Conservation (phyloP, 805 yeast genomes). For the Candida qinlingensis region DNA sequence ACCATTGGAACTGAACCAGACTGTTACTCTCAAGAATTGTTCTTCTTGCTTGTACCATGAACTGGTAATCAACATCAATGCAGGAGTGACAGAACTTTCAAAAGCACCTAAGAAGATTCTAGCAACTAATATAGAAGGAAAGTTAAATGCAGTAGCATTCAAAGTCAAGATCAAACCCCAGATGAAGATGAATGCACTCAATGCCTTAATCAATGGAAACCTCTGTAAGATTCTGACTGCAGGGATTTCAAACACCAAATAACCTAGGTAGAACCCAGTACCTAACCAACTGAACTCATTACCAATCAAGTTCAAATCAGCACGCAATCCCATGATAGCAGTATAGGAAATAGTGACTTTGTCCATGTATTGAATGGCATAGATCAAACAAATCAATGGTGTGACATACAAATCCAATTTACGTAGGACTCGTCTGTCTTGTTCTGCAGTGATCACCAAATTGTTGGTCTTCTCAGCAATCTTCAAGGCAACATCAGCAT, state of each 20-base stretch:
- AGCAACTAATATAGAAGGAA: slow-evolving; percentile 37
- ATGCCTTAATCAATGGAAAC: slow-evolving; percentile 50
- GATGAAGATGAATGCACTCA: slow-evolving; percentile 41
- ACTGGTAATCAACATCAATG: slow-evolving; percentile 48
- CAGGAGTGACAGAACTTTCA: slow-evolving; percentile 52
- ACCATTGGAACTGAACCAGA: slow-evolving; percentile 42
- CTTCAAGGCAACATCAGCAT: not conserved
- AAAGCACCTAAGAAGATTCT: slow-evolving; percentile 47
- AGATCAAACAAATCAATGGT: slow-evolving; percentile 45
- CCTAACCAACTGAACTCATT: slow-evolving; percentile 48
- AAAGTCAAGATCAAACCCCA: slow-evolving; percentile 60
- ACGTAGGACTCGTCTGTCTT: slow-evolving; percentile 32
- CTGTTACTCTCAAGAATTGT: slow-evolving; percentile 36
- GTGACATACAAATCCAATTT: slow-evolving; percentile 48
- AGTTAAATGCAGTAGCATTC: slow-evolving; percentile 39
- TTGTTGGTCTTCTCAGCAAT: not conserved
- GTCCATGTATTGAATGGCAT: slow-evolving; percentile 56
- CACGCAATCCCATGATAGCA: slow-evolving; percentile 45
- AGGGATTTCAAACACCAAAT: slow-evolving; percentile 50
- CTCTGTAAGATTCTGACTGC: slow-evolving; percentile 43
- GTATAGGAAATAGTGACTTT: slow-evolving; percentile 48
- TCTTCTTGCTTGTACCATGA: slow-evolving; percentile 52
- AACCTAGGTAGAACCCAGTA: slow-evolving; percentile 62
- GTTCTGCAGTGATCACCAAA: slow-evolving; percentile 18
- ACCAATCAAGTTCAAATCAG: slow-evolving; percentile 41